Evolutionary conservation across 371 early-diverging fungal genomes (phyloP).

Genomic region (Dichotomocladium elegans): DNA sequence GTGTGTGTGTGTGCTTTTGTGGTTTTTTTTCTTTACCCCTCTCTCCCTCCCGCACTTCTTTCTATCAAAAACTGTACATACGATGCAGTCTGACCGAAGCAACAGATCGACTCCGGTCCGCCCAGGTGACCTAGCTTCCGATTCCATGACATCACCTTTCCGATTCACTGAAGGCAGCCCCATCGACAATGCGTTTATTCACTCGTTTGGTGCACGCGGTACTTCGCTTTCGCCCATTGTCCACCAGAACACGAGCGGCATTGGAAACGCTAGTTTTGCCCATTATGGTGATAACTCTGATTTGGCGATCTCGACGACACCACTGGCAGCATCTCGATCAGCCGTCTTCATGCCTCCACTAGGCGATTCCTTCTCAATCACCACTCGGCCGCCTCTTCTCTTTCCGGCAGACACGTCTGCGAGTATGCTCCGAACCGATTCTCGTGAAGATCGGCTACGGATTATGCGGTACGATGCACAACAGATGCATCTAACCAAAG

Average conservation of each 20-base stretch:
- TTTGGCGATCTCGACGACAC: not conserved
- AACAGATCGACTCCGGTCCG: not conserved
- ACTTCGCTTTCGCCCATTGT: conserved; percentile 12
- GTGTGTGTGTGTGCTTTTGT: too few species aligned
- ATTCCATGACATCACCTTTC: not conserved
- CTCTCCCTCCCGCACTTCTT: too few species aligned
- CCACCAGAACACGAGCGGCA: not conserved
- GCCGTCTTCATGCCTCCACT: too few species aligned
- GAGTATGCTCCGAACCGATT: conserved; percentile 6
- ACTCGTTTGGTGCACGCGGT: conserved; percentile 7
- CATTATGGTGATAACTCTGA: not conserved
- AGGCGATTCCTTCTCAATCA: not conserved
- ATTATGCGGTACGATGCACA: conserved; percentile 9
- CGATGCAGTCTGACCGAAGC: not conserved
- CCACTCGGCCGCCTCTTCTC: conserved; percentile 2
- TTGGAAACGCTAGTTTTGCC: too few species aligned
- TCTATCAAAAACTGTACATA: too few species aligned
- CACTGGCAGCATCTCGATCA: too few species aligned
- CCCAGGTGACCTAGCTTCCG: not conserved
- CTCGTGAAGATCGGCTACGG: conserved; percentile 15
- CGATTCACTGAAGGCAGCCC: not conserved
- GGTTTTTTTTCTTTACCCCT: too few species aligned
- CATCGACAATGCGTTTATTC: conserved; percentile 7
- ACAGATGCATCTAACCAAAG: conserved; percentile 9
- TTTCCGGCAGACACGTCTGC: conserved; percentile 2